These are phyloP conservation scores for Plasmodium knowlesi DNA, from an alignment of 169 alveolate species.

Conservation along the genomic window DNA sequence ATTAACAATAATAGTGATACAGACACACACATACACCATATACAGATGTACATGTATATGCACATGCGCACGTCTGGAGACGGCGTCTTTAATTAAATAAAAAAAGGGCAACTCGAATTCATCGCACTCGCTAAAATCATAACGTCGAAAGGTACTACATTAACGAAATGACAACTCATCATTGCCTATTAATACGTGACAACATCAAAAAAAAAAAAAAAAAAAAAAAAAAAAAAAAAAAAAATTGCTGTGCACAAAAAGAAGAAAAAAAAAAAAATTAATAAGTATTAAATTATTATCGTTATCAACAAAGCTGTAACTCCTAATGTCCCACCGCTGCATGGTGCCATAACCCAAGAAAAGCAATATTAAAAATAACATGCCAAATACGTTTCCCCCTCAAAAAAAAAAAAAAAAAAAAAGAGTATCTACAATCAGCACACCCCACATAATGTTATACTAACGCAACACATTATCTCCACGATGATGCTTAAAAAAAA, in stretches of 20 bases:
- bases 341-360: not conserved
- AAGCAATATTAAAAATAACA: not conserved
- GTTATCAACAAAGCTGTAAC: slow-evolving; percentile 5
- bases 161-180: not conserved
- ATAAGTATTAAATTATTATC: slow-evolving; percentile 4
- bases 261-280: slow-evolving; percentile 6
- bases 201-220: slow-evolving; percentile 16
- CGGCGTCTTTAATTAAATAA: slow-evolving; percentile 5
- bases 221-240: slow-evolving; percentile 8
- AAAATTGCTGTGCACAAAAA: too few species aligned
- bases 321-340: not conserved
- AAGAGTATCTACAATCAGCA: not conserved
- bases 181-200: slow-evolving; percentile 12
- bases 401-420: not conserved
- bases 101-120: slow-evolving; percentile 10
- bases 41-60: not conserved
- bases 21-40: not conserved
- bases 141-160: not conserved
- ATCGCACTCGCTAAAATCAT: slow-evolving; percentile 13
- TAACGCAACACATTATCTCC: not conserved
- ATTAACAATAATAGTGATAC: not conserved
- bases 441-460: not conserved
- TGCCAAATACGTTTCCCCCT: not conserved
- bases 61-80: not conserved
- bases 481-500: not conserved